These are phyloP conservation scores for Candolleomyces eurysporus DNA, from an alignment of 768 basidiomycete genomes.

Conservation along the genomic window DNA sequence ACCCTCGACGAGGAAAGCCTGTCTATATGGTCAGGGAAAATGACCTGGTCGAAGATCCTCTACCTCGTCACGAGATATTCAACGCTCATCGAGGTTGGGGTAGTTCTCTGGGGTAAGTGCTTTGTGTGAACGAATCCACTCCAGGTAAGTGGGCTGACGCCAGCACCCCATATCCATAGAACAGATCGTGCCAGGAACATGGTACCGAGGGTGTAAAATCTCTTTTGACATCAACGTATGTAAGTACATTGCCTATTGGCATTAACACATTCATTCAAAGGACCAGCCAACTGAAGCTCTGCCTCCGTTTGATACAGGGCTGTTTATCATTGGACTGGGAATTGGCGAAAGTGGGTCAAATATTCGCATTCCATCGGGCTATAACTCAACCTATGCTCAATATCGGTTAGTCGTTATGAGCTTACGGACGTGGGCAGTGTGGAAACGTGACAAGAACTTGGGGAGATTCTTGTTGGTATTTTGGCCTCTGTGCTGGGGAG, in stretches of 20 bases:
- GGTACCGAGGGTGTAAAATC: slow-evolving; percentile 8
- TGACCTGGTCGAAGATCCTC: slow-evolving; percentile 15
- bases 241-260: neutral
- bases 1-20: slow-evolving; percentile 16
- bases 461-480: slow-evolving; percentile 10
- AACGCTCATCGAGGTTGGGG: slow-evolving; percentile 17
- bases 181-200: slow-evolving; percentile 11
- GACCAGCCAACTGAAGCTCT: no score
- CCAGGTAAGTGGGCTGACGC: no score
- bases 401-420: slow-evolving; percentile 14
- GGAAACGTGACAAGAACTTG: slow-evolving; percentile 13
- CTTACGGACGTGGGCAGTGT: slow-evolving; percentile 19
- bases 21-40: slow-evolving; percentile 16
- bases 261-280: no score
- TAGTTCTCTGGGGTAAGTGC: slow-evolving; percentile 18
- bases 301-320: slow-evolving; percentile 2
- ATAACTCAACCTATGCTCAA: neutral
- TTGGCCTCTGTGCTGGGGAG: slow-evolving; percentile 13
- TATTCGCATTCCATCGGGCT: neutral
- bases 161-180: slow-evolving; percentile 4
- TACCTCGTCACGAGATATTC: slow-evolving; percentile 21
- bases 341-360: slow-evolving; percentile 17
- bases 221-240: slow-evolving; percentile 14
- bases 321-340: slow-evolving; percentile 17
- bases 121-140: neutral